A percentile compares a stretch with the other conserved stretches of the same genome.
These are phyloP conservation scores for Lolium perenne DNA, from an alignment of 176 grass and related monocot species.

Conservation along the genomic window DNA sequence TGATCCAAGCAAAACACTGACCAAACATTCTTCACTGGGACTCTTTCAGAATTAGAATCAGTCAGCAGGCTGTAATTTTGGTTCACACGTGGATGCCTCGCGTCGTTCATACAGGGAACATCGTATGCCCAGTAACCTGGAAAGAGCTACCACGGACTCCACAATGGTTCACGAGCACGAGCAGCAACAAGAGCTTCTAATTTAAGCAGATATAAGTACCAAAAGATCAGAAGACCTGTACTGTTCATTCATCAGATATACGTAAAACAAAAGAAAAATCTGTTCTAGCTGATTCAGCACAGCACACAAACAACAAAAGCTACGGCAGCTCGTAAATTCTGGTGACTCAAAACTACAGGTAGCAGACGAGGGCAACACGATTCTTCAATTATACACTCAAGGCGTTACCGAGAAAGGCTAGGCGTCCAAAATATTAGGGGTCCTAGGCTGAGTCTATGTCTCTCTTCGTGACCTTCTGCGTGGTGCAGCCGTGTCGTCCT, in stretches of 20 bases:
- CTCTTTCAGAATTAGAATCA: no score
- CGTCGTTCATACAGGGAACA: no score
- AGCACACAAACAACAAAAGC: constrained; percentile 14
- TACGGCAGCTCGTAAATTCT: not conserved
- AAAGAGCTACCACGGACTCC: no score
- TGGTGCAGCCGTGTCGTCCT: constrained; percentile 38
- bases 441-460: constrained; percentile 21
- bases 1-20: no score
- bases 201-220: no score
- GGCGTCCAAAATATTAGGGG: not conserved
- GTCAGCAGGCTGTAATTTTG: no score
- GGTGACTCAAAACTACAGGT: not conserved
- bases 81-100: no score
- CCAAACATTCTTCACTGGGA: no score
- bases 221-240: not conserved
- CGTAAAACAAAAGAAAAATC: not conserved
- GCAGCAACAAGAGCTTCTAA: no score
- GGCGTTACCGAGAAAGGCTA: not conserved
- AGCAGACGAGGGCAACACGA: no score
- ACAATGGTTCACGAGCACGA: no score
- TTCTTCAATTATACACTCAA: constrained; percentile 20
- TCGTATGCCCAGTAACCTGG: no score
- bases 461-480: constrained; percentile 77
- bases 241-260: not conserved
- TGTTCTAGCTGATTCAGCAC: constrained; percentile 14